Evolutionary conservation across 148 eudicot species (phyloP).

Genomic region (Heliamphora exappendiculata): DNA sequence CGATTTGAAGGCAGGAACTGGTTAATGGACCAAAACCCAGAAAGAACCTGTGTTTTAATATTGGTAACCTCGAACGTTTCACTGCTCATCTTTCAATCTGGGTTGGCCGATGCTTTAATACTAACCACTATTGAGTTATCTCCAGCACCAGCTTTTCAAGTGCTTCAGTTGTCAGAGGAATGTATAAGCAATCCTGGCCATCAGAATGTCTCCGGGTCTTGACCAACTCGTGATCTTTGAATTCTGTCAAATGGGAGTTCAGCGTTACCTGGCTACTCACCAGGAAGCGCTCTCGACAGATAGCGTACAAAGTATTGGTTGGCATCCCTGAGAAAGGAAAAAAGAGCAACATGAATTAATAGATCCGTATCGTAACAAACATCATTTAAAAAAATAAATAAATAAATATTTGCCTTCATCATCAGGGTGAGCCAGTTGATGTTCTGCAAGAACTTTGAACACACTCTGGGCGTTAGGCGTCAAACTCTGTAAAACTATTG

Average conservation of each 20-base stretch:
- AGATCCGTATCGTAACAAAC: neutral
- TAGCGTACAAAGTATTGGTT: slow-evolving; percentile 47
- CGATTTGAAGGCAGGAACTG: neutral
- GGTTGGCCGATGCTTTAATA: neutral
- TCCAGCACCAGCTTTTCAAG: slow-evolving; percentile 67
- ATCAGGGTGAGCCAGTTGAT: slow-evolving; percentile 77
- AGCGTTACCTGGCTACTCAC: slow-evolving; percentile 89
- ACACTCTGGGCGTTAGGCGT: slow-evolving; percentile 98
- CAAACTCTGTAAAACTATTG: slow-evolving; percentile 83
- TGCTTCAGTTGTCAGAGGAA: slow-evolving; percentile 74
- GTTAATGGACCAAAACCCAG: neutral
- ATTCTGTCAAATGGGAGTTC: slow-evolving; percentile 87
- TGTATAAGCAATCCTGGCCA: slow-evolving; percentile 83
- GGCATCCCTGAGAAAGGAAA: slow-evolving; percentile 58
- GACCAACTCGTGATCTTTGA: slow-evolving; percentile 87
- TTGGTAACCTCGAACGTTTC: neutral
- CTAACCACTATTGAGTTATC: slow-evolving; percentile 40
- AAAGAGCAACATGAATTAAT: neutral
- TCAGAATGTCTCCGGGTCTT: slow-evolving; percentile 72
- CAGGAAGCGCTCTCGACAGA: slow-evolving; percentile 75
- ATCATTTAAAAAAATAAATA: neutral
- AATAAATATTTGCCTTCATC: slow-evolving; percentile 46
- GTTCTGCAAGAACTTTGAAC: slow-evolving; percentile 83
- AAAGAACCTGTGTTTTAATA: neutral
- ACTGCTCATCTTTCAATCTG: neutral